Evolutionary conservation across 371 early-diverging fungal species (phyloP).

Genomic region (Dichotomocladium elegans): DNA sequence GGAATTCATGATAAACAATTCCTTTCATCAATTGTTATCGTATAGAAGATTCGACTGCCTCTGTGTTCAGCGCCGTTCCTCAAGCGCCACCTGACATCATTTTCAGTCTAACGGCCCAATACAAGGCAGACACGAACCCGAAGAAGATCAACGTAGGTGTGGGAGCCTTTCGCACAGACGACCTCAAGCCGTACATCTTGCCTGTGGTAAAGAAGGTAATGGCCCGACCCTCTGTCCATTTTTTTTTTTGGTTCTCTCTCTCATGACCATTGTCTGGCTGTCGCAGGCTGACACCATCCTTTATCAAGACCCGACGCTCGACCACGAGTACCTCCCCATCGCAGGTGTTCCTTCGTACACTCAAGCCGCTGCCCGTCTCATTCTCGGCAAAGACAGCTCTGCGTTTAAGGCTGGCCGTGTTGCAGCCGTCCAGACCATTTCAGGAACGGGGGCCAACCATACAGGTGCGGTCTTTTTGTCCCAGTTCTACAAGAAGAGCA

Average conservation of each 20-base stretch:
- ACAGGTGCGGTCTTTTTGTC: constrained; percentile 82
- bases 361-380: constrained; percentile 73
- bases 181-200: constrained; percentile 92
- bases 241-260: neutral
- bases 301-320: constrained; percentile 58
- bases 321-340: constrained; percentile 95
- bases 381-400: constrained; percentile 76
- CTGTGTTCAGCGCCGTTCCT: constrained; percentile 61
- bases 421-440: constrained; percentile 83
- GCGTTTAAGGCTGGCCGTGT: constrained; percentile 72
- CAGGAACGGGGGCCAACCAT: constrained; percentile 93
- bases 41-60: no score
- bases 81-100: constrained; percentile 89
- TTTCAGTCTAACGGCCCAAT: constrained; percentile 80
- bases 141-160: constrained; percentile 91
- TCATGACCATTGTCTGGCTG: no score
- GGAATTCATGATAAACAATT: no score
- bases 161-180: constrained; percentile 92
- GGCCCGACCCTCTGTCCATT: neutral
- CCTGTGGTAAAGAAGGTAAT: constrained; percentile 87
- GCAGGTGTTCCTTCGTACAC: constrained; percentile 77
- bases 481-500: constrained; percentile 62
- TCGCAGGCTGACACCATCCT: constrained; percentile 78
- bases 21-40: no score
- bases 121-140: constrained; percentile 72